Percentiles rank a stretch among this genome's conserved stretches.
Evolutionary conservation across 306 rosid genomes (phyloP).

Genomic region (Quercus wislizeni): DNA sequence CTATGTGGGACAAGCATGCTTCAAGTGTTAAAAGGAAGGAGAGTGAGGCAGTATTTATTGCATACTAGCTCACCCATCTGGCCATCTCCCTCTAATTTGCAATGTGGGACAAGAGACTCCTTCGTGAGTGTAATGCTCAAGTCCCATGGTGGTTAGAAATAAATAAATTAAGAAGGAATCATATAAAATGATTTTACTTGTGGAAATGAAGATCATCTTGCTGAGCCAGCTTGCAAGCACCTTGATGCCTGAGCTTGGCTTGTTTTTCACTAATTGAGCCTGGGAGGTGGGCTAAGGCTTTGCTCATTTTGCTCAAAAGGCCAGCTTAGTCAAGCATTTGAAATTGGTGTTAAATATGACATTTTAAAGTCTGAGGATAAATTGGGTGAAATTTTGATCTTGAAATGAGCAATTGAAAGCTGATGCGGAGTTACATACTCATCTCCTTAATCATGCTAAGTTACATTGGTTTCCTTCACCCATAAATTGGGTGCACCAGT

Average conservation of each 20-base stretch:
- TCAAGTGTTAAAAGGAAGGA: not conserved
- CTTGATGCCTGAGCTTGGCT: not conserved
- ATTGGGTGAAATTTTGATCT: not conserved
- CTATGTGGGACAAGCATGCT: not conserved
- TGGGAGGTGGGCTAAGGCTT: not conserved
- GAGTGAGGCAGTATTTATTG: not conserved
- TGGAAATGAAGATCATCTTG: not conserved
- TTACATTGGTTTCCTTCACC: not conserved
- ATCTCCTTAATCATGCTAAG: not conserved
- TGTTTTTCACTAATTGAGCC: not conserved
- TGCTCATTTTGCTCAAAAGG: not conserved
- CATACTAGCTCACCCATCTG: not conserved
- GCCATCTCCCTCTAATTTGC: not conserved
- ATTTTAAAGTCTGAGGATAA: not conserved
- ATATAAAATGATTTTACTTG: not conserved
- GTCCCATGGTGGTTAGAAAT: not conserved
- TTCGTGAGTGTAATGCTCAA: not conserved
- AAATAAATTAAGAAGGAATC: not conserved
- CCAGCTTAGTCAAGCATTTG: not conserved
- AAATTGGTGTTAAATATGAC: not conserved
- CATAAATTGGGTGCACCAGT: not conserved
- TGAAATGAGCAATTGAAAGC: not conserved
- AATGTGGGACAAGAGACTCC: not conserved
- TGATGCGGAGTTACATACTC: not conserved
- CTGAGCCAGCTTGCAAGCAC: not conserved